A percentile compares a stretch with the other conserved stretches of the same genome.
Evolutionary conservation across 2,329 filamentous ascomycete species (phyloP).

Genomic region (Trichocomaceae sp.): DNA sequence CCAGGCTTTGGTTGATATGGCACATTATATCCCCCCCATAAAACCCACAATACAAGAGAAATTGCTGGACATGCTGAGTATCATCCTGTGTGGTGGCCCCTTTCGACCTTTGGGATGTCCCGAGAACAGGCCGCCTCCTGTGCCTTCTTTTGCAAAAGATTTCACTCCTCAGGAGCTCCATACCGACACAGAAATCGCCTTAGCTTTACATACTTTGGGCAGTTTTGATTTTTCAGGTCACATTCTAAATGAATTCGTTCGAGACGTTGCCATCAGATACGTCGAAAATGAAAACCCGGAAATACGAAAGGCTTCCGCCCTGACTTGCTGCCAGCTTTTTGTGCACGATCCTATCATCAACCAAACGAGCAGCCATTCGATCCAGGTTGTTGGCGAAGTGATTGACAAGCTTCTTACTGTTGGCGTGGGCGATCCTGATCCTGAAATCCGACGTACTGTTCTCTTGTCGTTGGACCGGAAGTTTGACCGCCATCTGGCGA

Average conservation of each 20-base stretch:
- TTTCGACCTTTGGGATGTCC: constrained; percentile 91
- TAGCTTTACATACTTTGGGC: constrained; percentile 91
- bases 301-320: constrained; percentile 84
- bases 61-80: constrained; percentile 86
- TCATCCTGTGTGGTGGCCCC: constrained; percentile 83
- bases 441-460: constrained; percentile 82
- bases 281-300: constrained; percentile 93
- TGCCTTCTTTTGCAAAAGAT: constrained; percentile 80
- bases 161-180: constrained; percentile 79
- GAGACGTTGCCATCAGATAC: constrained; percentile 95
- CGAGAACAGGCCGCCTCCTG: constrained; percentile 71
- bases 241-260: constrained; percentile 95
- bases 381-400: constrained; percentile 95
- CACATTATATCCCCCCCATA: constrained; percentile 94
- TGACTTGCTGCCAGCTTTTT: constrained; percentile 97
- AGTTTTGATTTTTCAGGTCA: constrained; percentile 92
- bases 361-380: constrained; percentile 92
- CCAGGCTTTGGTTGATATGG: constrained; percentile 95
- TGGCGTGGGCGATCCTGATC: constrained; percentile 83
- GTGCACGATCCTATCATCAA: constrained; percentile 96
- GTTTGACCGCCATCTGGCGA: constrained; percentile 93
- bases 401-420: constrained; percentile 95
- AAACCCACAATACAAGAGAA: constrained; percentile 90
- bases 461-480: constrained; percentile 82
- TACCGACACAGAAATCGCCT: constrained; percentile 77